Percentiles rank a stretch among this genome's conserved stretches.
Conservation (phyloP, 257 asterid genomes). For the Lavandula angustifolia region DNA sequence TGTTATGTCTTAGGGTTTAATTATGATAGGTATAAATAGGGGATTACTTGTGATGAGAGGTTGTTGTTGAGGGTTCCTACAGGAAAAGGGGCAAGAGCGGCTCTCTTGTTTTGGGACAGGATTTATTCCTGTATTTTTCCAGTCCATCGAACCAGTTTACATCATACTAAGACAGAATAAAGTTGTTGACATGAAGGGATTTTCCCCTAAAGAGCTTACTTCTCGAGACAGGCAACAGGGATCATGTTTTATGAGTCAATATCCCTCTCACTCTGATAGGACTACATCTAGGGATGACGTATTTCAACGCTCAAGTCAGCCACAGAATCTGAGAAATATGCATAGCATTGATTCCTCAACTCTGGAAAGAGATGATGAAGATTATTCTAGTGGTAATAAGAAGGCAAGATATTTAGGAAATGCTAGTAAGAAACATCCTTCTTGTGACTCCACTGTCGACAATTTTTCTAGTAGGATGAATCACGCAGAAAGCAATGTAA, state of each 20-base stretch:
- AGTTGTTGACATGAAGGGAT: constrained; percentile 63
- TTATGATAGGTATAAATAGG: no score
- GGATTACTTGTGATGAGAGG: no score
- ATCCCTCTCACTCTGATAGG: constrained; percentile 62
- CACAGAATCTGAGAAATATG: constrained; percentile 43
- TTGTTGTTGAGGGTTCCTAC: no score
- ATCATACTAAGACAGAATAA: constrained; percentile 70
- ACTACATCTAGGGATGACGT: constrained; percentile 48
- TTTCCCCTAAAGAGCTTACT: constrained; percentile 68
- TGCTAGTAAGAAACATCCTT: constrained; percentile 35
- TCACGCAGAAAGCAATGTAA: constrained; percentile 38
- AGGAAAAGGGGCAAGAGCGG: no score
- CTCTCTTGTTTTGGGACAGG: no score
- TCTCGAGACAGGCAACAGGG: constrained; percentile 69
- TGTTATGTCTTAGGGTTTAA: no score
- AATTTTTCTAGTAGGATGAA: constrained; percentile 29
- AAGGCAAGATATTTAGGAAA: constrained; percentile 51
- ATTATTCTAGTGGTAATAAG: constrained; percentile 45
- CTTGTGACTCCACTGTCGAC: constrained; percentile 29
- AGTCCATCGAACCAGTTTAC: no score
- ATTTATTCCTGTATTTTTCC: no score
- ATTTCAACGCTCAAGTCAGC: constrained; percentile 53
- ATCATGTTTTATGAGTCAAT: constrained; percentile 63
- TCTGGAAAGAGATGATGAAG: constrained; percentile 36
- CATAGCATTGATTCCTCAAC: constrained; percentile 38